phyloP scores from a whole-genome alignment of 1,284 basidiomycete genomes.

The Rhodotorula sp. region DNA sequence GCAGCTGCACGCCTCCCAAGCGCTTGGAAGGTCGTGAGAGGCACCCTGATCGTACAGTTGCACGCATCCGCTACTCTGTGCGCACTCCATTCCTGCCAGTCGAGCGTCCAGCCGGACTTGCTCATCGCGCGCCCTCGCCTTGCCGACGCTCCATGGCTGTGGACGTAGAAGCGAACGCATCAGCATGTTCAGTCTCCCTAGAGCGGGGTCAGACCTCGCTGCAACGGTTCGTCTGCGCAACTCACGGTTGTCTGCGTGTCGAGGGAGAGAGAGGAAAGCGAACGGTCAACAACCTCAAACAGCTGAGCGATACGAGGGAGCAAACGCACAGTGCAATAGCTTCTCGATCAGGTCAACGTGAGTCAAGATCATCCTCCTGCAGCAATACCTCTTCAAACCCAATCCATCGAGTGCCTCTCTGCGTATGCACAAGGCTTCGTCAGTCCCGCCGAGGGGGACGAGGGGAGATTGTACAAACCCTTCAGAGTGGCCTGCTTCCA shows the following conservation, averaged over 20 bases:
- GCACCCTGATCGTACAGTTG: too few species aligned
- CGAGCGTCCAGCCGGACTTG: too few species aligned
- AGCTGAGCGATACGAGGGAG: slow-evolving; percentile 24
- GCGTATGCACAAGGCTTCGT: background rate
- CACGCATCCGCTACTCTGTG: too few species aligned
- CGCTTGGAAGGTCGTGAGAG: too few species aligned
- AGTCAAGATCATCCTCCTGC: slow-evolving; percentile 94
- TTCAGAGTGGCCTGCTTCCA: slow-evolving; percentile 75
- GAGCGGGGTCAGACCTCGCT: too few species aligned
- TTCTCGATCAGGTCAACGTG: slow-evolving; percentile 62
- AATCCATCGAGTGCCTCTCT: slow-evolving; percentile 90
- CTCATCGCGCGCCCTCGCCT: background rate
- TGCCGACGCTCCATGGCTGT: slow-evolving; percentile 25
- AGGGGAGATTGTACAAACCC: slow-evolving; percentile 60
- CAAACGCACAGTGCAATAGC: slow-evolving; percentile 34
- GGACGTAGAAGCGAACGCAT: too few species aligned
- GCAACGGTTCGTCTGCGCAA: too few species aligned
- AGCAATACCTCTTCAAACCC: slow-evolving; percentile 91
- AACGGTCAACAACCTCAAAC: background rate
- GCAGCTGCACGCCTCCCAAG: too few species aligned
- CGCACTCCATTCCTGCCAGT: too few species aligned
- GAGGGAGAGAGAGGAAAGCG: too few species aligned
- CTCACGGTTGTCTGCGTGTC: slow-evolving; percentile 9
- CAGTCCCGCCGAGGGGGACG: background rate
- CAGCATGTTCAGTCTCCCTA: rapidly evolving